Base-by-base conservation (phyloP, 2,329 filamentous ascomycete genomes). In the Plenodomus tracheiphilus region DNA sequence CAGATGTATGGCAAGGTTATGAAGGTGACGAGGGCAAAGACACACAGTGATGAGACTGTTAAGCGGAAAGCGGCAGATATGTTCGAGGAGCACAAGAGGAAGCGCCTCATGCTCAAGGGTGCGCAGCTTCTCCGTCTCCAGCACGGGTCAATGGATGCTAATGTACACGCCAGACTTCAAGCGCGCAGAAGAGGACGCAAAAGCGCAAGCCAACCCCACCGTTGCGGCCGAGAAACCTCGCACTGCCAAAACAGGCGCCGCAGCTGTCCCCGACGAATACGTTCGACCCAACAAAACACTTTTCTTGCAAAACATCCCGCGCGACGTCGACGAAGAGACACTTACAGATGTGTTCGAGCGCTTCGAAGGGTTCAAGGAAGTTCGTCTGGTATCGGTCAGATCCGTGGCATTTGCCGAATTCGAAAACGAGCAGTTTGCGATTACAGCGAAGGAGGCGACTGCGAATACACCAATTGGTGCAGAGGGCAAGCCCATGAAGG, bases 341-440 rank as follows among this genome's bases (percentile, higher is more conserved):
- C 82, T 99, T 46, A 87, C 85, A 0, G 80, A 81, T 25, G 85
- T 97, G 54, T 99, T 97, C 75, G 85, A 85, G 42, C 86, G 88
- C 41, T 99, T 95, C 76, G 89, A 96, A 55, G 93, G 93, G 20
- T 97, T 99, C 79, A 88, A 87, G 69, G 94, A 99, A 77, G 89
- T 97, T 39, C 85, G 94, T 65, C 75, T 91, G 69, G 93, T 97
- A 39, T 92, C 93, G 5, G 89, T 91, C 22, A 81, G 93, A 43
- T 91, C 91, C 2, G 92, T 99, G 72, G 94, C 91, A 0, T 99
- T 99, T 72, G 91, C 97, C 51, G 94, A 99, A 74, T 99, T 97
- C 76, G 91, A 96, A 65, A 86, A 84, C 59, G 91, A 97, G 76
- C 82, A 86, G 40, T 91, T 90, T 36, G 92, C 94, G 21, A 96